Conservation (phyloP, 306 rosid genomes). For the Sphenostylis stenocarpa region DNA sequence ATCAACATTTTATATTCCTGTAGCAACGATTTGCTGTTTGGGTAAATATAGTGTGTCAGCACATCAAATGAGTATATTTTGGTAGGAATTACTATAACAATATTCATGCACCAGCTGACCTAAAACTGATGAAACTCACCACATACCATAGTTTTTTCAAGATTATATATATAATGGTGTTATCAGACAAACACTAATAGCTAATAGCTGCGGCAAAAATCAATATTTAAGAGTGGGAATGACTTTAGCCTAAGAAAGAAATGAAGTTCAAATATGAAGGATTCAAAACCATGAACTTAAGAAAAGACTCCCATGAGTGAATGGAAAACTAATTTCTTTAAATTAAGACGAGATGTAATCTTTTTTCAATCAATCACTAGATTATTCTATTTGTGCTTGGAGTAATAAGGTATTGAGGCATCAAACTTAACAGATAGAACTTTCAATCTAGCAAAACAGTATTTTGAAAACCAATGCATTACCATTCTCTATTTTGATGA, state of each 20-base stretch:
- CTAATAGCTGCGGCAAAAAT: background rate
- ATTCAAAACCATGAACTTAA: background rate
- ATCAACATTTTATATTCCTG: background rate
- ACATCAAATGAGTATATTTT: background rate
- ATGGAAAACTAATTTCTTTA: slow-evolving; percentile 22
- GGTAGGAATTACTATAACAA: background rate
- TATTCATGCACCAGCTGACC: background rate
- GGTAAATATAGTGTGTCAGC: background rate
- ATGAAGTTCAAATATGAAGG: background rate
- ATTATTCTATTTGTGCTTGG: background rate
- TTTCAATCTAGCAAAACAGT: background rate
- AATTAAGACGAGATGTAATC: background rate
- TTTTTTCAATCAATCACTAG: background rate
- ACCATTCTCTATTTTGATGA: slow-evolving; percentile 96
- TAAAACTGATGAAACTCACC: background rate
- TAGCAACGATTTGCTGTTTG: background rate
- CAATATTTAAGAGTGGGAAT: background rate
- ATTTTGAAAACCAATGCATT: slow-evolving; percentile 26
- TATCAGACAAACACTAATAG: background rate
- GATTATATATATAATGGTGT: background rate
- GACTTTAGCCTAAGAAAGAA: background rate
- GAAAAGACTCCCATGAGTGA: background rate
- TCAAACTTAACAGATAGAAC: slow-evolving; percentile 5
- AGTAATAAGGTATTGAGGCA: background rate
- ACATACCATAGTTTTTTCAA: background rate